phyloP scores from a whole-genome alignment of 441 rosid species.

The Syzygium syzygioides region DNA sequence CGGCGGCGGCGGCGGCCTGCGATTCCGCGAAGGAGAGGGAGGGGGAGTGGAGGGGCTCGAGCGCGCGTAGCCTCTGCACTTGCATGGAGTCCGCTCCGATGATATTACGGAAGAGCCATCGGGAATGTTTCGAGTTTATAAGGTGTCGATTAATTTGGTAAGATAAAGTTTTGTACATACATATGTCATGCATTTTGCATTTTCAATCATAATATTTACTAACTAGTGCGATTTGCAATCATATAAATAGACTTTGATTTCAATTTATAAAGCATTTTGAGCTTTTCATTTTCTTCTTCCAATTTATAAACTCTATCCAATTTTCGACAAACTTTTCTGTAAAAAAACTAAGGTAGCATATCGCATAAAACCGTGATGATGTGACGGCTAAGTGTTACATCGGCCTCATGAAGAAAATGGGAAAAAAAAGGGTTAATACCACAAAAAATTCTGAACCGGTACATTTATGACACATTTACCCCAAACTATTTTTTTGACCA shows the following conservation, averaged over 20 bases:
- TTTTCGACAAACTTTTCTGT: not conserved
- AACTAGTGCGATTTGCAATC: not conserved
- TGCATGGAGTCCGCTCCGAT: not conserved
- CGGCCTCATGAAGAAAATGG: not conserved
- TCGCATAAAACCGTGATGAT: not conserved
- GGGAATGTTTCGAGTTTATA: not conserved
- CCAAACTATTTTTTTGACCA: too few species aligned
- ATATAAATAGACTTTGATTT: not conserved
- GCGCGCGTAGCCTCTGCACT: not conserved
- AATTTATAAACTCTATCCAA: not conserved
- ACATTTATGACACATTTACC: too few species aligned
- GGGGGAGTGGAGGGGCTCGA: not conserved
- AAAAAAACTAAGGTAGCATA: not conserved
- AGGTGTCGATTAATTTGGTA: not conserved
- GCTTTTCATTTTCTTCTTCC: too few species aligned
- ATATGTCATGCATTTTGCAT: not conserved
- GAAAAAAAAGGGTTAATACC: not conserved
- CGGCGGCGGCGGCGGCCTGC: not conserved
- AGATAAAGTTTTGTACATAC: not conserved
- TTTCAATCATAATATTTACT: not conserved
- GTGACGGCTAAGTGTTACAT: not conserved
- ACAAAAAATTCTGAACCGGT: too few species aligned
- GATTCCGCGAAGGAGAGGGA: not conserved
- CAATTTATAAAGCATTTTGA: not conserved
- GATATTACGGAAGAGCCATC: not conserved